These are phyloP conservation scores for Chamaecrista fasciculata DNA, from an alignment of 306 rosid species.

Conservation along the genomic window DNA sequence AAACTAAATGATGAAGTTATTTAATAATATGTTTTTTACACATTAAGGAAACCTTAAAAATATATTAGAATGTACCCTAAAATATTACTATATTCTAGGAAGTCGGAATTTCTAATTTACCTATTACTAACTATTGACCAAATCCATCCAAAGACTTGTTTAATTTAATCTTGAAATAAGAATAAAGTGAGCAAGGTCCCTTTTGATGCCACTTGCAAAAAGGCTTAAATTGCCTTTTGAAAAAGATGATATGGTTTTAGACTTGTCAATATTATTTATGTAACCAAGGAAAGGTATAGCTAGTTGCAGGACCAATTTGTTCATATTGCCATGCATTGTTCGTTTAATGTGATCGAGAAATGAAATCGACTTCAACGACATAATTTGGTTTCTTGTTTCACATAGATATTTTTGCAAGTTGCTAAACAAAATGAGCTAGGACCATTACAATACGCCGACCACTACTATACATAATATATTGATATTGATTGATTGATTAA, in stretches of 20 bases:
- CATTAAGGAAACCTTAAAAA: too few relatives aligned
- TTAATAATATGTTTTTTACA: too few relatives aligned
- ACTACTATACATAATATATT: constrained; percentile 10
- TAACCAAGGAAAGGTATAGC: constrained; percentile 9
- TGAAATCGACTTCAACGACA: constrained; percentile 19
- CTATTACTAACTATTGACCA: not conserved
- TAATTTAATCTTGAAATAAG: not conserved
- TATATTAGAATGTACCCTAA: too few relatives aligned
- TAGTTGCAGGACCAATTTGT: constrained; percentile 18
- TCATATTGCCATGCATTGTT: constrained; percentile 18
- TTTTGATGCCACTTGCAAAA: constrained; percentile 37
- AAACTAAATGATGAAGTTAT: too few relatives aligned
- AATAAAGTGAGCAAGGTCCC: constrained; percentile 38
- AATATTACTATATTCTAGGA: too few relatives aligned
- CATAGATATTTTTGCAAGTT: not conserved
- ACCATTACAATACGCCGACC: constrained; percentile 16
- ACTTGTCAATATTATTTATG: constrained; percentile 21
- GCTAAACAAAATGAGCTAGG: not conserved
- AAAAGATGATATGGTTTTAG: constrained; percentile 30
- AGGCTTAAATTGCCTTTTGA: not conserved
- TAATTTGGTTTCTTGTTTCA: not conserved
- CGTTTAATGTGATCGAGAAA: not conserved
- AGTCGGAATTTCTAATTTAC: too few relatives aligned
- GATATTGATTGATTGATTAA: too few relatives aligned
- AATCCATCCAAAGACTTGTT: not conserved